Evolutionary conservation across 2,329 filamentous ascomycete species (phyloP).

Genomic region (Beauveria scarabaeidicola): DNA sequence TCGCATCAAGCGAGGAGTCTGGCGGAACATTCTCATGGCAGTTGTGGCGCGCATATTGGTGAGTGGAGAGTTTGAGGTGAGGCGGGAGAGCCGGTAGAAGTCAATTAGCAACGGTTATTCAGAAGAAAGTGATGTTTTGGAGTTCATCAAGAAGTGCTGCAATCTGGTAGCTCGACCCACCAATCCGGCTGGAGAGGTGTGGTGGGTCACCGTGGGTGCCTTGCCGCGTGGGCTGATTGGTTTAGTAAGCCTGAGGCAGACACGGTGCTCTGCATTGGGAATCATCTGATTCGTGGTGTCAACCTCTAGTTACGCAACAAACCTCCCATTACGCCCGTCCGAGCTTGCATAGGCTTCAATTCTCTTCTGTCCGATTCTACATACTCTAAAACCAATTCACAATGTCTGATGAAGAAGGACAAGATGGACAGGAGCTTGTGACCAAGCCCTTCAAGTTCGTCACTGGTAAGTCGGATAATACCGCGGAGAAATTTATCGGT

Average conservation of each 20-base stretch:
- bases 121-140: conserved; percentile 10
- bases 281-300: conserved; percentile 34
- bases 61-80: conserved; percentile 20
- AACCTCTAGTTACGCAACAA: conserved; percentile 28
- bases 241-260: conserved; percentile 31
- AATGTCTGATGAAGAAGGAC: conserved; percentile 81
- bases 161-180: conserved; percentile 26
- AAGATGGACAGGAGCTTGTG: conserved; percentile 61
- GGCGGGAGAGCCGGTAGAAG: conserved; percentile 18
- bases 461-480: conserved; percentile 64
- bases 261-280: conserved; percentile 24
- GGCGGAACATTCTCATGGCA: conserved; percentile 58
- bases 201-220: conserved; percentile 23
- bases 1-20: conserved; percentile 57
- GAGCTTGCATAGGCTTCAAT: conserved; percentile 29
- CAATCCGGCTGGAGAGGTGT: conserved; percentile 17
- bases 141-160: conserved; percentile 27
- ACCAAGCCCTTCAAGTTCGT: conserved; percentile 99
- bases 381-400: conserved; percentile 35
- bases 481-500: conserved; percentile 24
- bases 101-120: conserved; percentile 12
- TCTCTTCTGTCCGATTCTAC: conserved; percentile 17
- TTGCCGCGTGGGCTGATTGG: conserved; percentile 26
- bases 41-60: conserved; percentile 57
- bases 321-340: conserved; percentile 22